These are phyloP conservation scores for Hericium rajendrae DNA, from an alignment of 768 basidiomycete genomes.

Conservation along the genomic window DNA sequence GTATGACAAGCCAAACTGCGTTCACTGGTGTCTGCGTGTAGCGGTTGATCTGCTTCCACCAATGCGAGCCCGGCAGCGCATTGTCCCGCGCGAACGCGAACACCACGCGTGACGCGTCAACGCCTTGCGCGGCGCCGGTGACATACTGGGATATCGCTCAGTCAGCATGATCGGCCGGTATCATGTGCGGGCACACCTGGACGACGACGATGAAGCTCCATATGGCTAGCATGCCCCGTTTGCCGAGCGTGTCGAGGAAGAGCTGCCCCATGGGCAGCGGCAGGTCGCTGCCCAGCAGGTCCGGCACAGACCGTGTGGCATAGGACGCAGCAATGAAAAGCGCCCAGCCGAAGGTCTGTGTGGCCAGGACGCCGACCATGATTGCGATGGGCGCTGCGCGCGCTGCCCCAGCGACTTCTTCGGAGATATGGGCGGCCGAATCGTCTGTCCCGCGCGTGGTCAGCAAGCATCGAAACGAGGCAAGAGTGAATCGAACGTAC, in stretches of 20 bases:
- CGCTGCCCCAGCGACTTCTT: constrained; percentile 59
- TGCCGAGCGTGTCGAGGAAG: constrained; percentile 54
- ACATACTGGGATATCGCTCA: constrained; percentile 37
- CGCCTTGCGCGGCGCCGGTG: constrained; percentile 64
- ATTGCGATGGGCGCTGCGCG: constrained; percentile 62
- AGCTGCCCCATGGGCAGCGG: constrained; percentile 69
- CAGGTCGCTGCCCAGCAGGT: constrained; percentile 36
- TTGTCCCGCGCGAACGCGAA: constrained; percentile 71
- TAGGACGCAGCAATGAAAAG: constrained; percentile 56
- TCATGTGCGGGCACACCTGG: constrained; percentile 24
- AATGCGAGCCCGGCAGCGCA: constrained; percentile 61
- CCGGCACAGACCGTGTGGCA: constrained; percentile 45
- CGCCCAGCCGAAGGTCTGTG: constrained; percentile 58
- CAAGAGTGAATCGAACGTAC: constrained; percentile 28
- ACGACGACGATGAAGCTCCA: constrained; percentile 67
- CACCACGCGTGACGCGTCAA: constrained; percentile 67
- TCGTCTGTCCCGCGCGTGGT: constrained; percentile 39
- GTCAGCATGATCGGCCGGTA: constrained; percentile 16
- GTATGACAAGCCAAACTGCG: constrained; percentile 69
- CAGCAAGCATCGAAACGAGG: neutral
- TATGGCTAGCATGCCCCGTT: constrained; percentile 60
- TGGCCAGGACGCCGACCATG: constrained; percentile 49
- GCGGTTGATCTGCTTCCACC: constrained; percentile 55
- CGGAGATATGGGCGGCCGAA: constrained; percentile 67
- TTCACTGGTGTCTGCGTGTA: constrained; percentile 62